Evolutionary conservation across 495 filamentous ascomycete genomes (phyloP).

Genomic region (Pyrenula aspistea): DNA sequence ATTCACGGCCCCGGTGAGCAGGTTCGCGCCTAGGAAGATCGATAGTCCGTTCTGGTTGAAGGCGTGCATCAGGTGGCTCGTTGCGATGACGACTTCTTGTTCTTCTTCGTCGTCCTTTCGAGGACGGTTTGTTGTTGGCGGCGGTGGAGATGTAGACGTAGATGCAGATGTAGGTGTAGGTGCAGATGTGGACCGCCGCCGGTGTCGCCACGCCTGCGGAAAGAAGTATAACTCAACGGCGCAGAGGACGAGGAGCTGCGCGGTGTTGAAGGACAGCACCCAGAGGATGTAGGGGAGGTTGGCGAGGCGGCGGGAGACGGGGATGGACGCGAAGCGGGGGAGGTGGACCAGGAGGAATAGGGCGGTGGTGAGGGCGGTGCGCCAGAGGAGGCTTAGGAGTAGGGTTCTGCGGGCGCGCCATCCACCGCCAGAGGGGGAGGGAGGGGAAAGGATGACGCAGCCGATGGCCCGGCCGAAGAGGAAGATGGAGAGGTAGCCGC

Average conservation of each 20-base stretch:
- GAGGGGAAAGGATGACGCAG: conserved; percentile 60
- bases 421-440: conserved; percentile 21
- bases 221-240: conserved; percentile 67
- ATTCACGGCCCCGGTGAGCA: conserved; percentile 82
- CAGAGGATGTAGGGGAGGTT: conserved; percentile 92
- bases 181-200: conserved; percentile 50
- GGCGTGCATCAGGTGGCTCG: conserved; percentile 63
- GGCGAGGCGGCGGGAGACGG: conserved; percentile 77
- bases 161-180: conserved; percentile 12
- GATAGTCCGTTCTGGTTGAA: conserved; percentile 84
- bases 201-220: conserved; percentile 28
- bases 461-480: conserved; percentile 77
- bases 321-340: conserved; percentile 26
- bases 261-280: conserved; percentile 78
- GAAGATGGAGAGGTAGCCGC: conserved; percentile 91
- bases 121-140: too few relatives aligned
- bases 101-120: conserved; percentile 14
- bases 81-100: conserved; percentile 19
- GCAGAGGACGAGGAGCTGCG: conserved; percentile 66
- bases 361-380: conserved; percentile 40
- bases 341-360: conserved; percentile 52
- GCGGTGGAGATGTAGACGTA: too few relatives aligned
- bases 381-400: conserved; percentile 46
- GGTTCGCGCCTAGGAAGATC: conserved; percentile 78
- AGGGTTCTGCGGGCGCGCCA: conserved; percentile 37